Conservation (phyloP, 108 stramenopile species). For the Skeletonema marinoi region DNA sequence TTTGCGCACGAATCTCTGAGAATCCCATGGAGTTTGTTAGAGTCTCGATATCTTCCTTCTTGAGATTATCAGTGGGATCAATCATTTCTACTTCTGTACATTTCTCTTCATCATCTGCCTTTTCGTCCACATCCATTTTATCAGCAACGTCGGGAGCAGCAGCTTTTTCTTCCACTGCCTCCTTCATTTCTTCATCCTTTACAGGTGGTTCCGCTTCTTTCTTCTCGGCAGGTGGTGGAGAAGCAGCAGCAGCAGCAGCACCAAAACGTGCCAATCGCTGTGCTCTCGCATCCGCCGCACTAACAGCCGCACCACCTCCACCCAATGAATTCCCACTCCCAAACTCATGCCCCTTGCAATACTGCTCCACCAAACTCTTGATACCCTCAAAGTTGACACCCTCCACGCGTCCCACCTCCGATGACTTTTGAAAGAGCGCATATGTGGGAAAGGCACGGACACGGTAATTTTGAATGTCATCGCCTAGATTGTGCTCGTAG, state of each 20-base stretch:
- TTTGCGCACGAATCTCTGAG: constrained; percentile 84
- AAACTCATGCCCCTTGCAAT: constrained; percentile 29
- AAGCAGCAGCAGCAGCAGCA: constrained; percentile 11
- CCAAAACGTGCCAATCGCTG: constrained; percentile 66
- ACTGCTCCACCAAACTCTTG: constrained; percentile 50
- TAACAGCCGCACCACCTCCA: constrained; percentile 45
- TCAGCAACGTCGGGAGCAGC: not conserved
- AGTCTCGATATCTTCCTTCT: constrained; percentile 60
- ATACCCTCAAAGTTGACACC: constrained; percentile 76
- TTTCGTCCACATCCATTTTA: constrained; percentile 3
- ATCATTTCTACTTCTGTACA: constrained; percentile 24
- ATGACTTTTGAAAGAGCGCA: constrained; percentile 40
- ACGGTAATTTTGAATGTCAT: constrained; percentile 59
- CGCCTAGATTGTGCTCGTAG: constrained; percentile 72
- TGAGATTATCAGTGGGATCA: constrained; percentile 56
- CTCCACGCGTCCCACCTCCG: constrained; percentile 64
- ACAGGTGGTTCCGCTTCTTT: constrained; percentile 1
- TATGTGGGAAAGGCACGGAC: constrained; percentile 86
- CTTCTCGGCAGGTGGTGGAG: constrained; percentile 16
- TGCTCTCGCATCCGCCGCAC: constrained; percentile 62
- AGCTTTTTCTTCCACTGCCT: not conserved
- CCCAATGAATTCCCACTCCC: constrained; percentile 70
- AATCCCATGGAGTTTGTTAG: constrained; percentile 90
- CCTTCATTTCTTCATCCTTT: constrained; percentile 30
- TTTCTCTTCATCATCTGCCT: constrained; percentile 39